phyloP scores from a whole-genome alignment of 441 rosid species.

The Aleurites moluccanus region DNA sequence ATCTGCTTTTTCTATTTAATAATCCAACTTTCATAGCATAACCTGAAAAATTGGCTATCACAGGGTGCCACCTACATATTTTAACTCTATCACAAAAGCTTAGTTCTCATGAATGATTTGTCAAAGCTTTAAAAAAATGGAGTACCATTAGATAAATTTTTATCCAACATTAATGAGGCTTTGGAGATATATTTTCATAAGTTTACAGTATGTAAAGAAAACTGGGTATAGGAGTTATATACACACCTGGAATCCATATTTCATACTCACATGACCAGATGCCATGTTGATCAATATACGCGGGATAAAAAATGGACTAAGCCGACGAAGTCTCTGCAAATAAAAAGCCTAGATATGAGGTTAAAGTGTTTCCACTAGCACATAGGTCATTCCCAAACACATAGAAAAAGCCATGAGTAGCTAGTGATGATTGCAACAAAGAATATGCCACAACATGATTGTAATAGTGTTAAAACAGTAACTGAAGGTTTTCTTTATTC shows the following conservation, averaged over 20 bases:
- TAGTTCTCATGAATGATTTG: conserved; percentile 3
- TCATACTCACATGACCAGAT: conserved; percentile 94
- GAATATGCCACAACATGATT: not conserved
- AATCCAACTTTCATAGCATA: conserved; percentile 3
- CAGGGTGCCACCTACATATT: not conserved
- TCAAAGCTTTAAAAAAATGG: not conserved
- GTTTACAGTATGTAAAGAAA: not conserved
- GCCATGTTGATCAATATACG: conserved; percentile 92
- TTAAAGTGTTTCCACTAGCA: conserved; percentile 21
- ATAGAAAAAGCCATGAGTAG: not conserved
- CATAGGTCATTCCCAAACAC: conserved; percentile 6
- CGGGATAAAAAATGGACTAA: conserved; percentile 93
- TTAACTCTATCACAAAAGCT: conserved; percentile 9
- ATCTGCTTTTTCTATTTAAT: not conserved
- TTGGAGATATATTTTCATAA: conserved; percentile 8
- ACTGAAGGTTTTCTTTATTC: not conserved
- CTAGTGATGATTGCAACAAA: not conserved
- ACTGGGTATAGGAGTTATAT: not conserved
- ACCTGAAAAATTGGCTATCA: conserved; percentile 8
- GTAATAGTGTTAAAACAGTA: not conserved
- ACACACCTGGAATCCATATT: conserved; percentile 88
- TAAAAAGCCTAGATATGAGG: conserved; percentile 25
- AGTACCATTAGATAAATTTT: not conserved
- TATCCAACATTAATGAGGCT: not conserved
- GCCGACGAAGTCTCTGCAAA: conserved; percentile 74